Evolutionary conservation across 2,329 filamentous ascomycete species (phyloP).

Genomic region (Aspergillus melleus): DNA sequence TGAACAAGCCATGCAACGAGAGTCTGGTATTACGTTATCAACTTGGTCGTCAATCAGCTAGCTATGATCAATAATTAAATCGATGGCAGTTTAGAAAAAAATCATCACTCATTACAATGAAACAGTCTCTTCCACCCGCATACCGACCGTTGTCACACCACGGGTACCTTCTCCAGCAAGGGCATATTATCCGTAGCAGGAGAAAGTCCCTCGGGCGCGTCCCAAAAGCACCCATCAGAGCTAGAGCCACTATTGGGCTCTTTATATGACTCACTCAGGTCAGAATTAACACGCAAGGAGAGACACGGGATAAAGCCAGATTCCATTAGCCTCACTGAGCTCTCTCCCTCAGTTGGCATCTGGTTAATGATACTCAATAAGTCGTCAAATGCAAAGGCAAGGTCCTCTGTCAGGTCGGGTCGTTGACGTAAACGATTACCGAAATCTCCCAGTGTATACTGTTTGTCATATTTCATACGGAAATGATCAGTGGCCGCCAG

Average conservation of each 20-base stretch:
- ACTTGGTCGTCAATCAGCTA: too few species aligned
- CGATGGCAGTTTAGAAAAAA: too few species aligned
- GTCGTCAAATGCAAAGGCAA: conserved; percentile 1
- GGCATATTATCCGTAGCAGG: neutral
- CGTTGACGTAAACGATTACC: conserved; percentile 5
- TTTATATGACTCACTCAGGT: neutral
- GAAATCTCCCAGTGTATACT: conserved; percentile 3
- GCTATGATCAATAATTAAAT: too few species aligned
- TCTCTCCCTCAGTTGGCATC: neutral
- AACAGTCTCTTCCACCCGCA: neutral
- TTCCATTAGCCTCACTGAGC: neutral
- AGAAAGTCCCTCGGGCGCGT: neutral
- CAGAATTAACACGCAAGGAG: neutral
- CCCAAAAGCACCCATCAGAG: neutral
- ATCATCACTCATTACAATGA: neutral
- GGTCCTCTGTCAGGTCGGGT: conserved; percentile 1
- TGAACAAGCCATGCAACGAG: too few species aligned
- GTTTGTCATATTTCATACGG: conserved; percentile 2
- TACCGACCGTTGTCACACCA: neutral
- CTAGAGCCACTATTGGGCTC: conserved; percentile 2
- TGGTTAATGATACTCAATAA: conserved; percentile 1
- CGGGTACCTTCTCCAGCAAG: neutral
- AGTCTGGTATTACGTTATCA: too few species aligned
- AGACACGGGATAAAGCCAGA: neutral
- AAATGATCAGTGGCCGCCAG: neutral